Evolutionary conservation across 768 basidiomycete species (phyloP), one percentile per base, ranked within the genome.

Genomic region (Pulveroboletus frians): DNA sequence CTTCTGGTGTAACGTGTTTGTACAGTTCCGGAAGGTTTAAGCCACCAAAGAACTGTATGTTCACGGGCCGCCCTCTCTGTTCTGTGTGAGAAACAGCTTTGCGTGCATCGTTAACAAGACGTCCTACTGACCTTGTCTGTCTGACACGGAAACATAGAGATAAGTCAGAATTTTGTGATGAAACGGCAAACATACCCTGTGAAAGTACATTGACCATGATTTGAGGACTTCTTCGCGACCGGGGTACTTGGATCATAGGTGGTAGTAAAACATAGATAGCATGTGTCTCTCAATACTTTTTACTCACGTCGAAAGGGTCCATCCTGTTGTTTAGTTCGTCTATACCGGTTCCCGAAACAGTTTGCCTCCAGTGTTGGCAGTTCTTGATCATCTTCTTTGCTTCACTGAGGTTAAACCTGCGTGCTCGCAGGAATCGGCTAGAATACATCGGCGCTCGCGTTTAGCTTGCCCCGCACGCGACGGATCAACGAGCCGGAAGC

Each of bases 121-220:
- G 10, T 29, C 43, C 35, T 14, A 27, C 69, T 50, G 46, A 83
- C 84, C 75, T 85, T 88, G 68, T 88, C 85, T 41, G 80, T 83
- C 81, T 85, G 17, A 40, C 46, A 15, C 17, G 20, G 26, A 40
- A 40, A 36, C 3, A 18, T 51, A 10, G 1, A 46, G 34, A 17
- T 23, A 11, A 47, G 7, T 10, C 7, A 31, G 20, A 21, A 7
- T 1, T 11, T 15, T 18, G 13, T 9, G 27, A 9, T n/a, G 29
- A 39, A 30, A 31, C 4, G 42, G 30, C 8, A 20, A 21, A 51
- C 75, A 27, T 43, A 79, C 84, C 71, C 87, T 88, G 65, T 89
- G 86, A 57, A 85, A 88, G 55, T 78, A 87, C 72, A 88, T 77
- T 3, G 85, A 85, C 86, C 86, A 89, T 53, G 77, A 81, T 45